phyloP scores from a whole-genome alignment of 805 yeast genomes.

The Wickerhamomyces xylosicus region DNA sequence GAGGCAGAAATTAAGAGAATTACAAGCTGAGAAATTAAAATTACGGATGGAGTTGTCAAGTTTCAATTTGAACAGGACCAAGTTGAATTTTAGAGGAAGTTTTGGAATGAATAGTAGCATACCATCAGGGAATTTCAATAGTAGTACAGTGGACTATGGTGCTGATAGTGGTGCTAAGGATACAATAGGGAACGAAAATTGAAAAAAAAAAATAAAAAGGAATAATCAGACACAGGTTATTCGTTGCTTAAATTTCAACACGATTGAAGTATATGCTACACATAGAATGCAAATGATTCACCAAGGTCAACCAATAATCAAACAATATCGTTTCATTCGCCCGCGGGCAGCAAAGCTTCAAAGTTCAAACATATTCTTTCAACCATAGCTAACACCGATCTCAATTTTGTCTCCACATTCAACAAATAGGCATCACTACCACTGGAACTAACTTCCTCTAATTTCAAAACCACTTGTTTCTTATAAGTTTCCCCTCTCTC shows the following conservation, averaged over 20 bases:
- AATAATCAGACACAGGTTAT: no score
- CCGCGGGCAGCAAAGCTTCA: no score
- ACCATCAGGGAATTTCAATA: neutral
- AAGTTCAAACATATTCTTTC: neutral
- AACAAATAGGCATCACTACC: neutral
- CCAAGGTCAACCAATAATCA: no score
- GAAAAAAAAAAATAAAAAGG: no score
- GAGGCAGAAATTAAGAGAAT: neutral
- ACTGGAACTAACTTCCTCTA: neutral
- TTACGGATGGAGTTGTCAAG: neutral
- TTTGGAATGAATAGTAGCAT: no score
- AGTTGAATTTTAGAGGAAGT: neutral
- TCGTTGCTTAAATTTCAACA: no score
- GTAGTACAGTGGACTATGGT: neutral
- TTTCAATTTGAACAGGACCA: neutral
- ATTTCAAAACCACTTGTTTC: conserved; percentile 43
- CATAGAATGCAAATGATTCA: no score
- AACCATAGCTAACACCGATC: neutral
- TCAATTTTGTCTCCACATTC: neutral
- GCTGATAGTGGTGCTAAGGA: neutral
- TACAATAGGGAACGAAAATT: no score
- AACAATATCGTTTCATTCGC: no score
- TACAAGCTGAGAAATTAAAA: neutral
- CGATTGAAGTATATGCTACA: no score
- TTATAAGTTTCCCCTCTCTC: conserved; percentile 55